Conservation (phyloP, 2,329 filamentous ascomycete species). For the Cercospora sesami region DNA sequence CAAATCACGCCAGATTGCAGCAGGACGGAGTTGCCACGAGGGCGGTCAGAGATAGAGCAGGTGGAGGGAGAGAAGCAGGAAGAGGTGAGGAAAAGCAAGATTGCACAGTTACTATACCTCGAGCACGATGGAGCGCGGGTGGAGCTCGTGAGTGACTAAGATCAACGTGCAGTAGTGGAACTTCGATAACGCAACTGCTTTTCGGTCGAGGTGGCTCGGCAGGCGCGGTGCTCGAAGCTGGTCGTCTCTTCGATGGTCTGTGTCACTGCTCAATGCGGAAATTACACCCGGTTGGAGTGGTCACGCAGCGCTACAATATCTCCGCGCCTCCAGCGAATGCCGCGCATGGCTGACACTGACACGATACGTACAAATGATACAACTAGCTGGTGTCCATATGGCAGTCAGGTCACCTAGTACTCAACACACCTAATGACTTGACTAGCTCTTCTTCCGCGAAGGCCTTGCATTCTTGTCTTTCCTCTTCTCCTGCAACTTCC, state of each 20-base stretch:
- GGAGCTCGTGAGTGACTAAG: conserved; percentile 16
- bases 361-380: not conserved
- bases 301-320: not conserved
- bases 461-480: conserved; percentile 88
- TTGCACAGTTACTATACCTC: conserved; percentile 2
- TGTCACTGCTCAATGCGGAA: not conserved
- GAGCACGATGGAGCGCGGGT: not conserved
- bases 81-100: not conserved
- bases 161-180: conserved; percentile 15
- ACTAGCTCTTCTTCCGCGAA: conserved; percentile 19
- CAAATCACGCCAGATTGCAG: not conserved
- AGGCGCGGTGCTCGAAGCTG: conserved; percentile 1
- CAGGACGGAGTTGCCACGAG: not conserved
- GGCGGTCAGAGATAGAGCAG: not conserved
- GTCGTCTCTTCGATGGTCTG: not conserved
- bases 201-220: not conserved
- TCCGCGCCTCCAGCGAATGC: not conserved
- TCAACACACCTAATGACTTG: not conserved
- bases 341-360: not conserved
- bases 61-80: not conserved
- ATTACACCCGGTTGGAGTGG: not conserved
- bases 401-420: not conserved
- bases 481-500: conserved; percentile 72
- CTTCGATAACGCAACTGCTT: not conserved
- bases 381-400: not conserved